Percentiles rank a stretch among this genome's conserved stretches.
Evolutionary conservation across 23 red algal species (phyloP).

Genomic region (Gracilariopsis chorda): DNA sequence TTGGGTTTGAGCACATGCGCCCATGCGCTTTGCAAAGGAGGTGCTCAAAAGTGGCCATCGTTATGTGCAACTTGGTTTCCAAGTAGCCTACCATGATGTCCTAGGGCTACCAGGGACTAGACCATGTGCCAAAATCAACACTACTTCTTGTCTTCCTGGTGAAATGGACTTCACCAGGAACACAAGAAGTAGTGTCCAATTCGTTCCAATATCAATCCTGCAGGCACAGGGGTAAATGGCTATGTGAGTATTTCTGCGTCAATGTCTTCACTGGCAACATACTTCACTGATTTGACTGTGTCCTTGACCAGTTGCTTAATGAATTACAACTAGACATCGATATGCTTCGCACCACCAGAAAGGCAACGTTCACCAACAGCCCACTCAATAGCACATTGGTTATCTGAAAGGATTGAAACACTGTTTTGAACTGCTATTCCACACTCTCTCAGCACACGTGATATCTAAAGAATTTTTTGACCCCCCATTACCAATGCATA

Average conservation of each 20-base stretch:
- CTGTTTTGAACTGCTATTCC: not conserved
- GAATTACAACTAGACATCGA: not conserved
- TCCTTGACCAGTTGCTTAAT: not conserved
- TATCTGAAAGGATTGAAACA: not conserved
- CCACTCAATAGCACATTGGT: not conserved
- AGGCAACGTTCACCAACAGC: not conserved
- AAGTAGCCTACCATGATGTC: no score
- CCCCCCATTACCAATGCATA: not conserved
- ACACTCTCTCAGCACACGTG: not conserved
- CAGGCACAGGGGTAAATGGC: no score
- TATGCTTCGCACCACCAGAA: not conserved
- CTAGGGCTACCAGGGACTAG: no score
- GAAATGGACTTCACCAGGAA: no score
- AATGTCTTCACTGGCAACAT: not conserved
- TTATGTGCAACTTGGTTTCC: no score
- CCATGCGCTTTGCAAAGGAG: no score
- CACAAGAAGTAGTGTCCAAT: no score
- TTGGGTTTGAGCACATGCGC: no score
- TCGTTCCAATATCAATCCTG: no score
- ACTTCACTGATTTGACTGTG: not conserved
- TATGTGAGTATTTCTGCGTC: not conserved
- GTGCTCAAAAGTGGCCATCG: no score
- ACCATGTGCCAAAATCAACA: no score
- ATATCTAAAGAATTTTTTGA: conserved; percentile 2
- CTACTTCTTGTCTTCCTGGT: no score